phyloP scores from a whole-genome alignment of 306 rosid genomes.

The Ziziphus jujuba region DNA sequence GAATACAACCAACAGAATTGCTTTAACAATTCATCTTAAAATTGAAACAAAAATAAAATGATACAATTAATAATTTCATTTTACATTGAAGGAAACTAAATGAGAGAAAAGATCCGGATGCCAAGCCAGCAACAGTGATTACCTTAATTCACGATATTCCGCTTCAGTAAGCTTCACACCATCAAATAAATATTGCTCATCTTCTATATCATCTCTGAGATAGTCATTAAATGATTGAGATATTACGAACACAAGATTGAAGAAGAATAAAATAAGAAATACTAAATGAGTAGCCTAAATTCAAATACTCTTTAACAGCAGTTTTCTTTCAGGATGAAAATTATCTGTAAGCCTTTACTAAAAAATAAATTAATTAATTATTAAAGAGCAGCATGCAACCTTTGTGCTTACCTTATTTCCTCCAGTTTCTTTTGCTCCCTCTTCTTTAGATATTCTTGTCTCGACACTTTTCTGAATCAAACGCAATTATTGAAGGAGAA shows the following conservation, averaged over 20 bases:
- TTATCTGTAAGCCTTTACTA: neutral
- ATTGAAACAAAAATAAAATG: neutral
- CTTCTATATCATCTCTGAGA: conserved; percentile 85
- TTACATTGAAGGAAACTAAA: neutral
- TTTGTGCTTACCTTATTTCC: conserved; percentile 64
- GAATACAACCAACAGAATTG: too few species aligned
- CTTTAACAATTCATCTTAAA: too few species aligned
- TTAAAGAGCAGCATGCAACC: conserved; percentile 10
- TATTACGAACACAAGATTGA: neutral
- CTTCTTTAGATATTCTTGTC: conserved; percentile 89
- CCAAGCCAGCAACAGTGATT: conserved; percentile 11
- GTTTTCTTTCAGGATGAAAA: neutral
- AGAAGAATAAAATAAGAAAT: neutral
- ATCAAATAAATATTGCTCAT: conserved; percentile 84
- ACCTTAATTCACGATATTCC: conserved; percentile 69
- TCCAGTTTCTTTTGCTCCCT: conserved; percentile 90
- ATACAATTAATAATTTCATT: neutral
- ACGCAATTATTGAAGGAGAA: neutral
- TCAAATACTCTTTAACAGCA: neutral
- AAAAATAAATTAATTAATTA: neutral
- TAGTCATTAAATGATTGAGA: conserved; percentile 14
- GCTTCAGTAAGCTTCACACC: conserved; percentile 71
- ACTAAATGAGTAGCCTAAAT: neutral
- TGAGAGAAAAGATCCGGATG: conserved; percentile 3
- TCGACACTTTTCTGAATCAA: conserved; percentile 70